These are phyloP conservation scores for Reticulomyxa filosa DNA, from an alignment of 78 protist genomes.

Conservation along the genomic window DNA sequence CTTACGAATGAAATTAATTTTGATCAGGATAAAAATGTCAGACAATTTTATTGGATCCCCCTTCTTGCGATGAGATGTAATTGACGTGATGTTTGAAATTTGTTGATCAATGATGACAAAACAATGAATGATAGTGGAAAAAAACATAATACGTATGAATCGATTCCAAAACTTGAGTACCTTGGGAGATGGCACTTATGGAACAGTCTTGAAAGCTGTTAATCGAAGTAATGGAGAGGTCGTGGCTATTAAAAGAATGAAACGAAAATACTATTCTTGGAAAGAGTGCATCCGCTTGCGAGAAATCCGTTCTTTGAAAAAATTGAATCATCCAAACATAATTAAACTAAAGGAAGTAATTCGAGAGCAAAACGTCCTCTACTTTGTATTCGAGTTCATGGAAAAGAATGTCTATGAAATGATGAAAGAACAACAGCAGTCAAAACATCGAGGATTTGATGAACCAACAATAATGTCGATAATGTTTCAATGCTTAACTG, in stretches of 20 bases:
- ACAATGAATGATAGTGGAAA: too few relatives aligned
- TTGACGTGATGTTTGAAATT: too few relatives aligned
- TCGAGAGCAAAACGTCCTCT: constrained; percentile 63
- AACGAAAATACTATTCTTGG: constrained; percentile 63
- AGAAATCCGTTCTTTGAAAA: constrained; percentile 58
- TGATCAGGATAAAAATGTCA: too few relatives aligned
- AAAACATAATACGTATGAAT: constrained; percentile 37
- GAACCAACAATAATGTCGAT: too few relatives aligned
- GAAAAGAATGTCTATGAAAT: constrained; percentile 46
- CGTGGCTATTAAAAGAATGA: constrained; percentile 90
- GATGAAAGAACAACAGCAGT: too few relatives aligned
- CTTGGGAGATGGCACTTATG: constrained; percentile 70
- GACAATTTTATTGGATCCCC: too few relatives aligned
- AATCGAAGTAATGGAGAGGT: constrained; percentile 34
- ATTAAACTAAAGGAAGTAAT: constrained; percentile 80
- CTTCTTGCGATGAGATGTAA: too few relatives aligned
- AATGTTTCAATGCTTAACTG: too few relatives aligned
- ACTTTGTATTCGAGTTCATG: constrained; percentile 77
- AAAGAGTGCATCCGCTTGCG: constrained; percentile 60
- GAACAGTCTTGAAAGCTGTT: constrained; percentile 38
- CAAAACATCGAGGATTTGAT: too few relatives aligned
- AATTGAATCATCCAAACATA: constrained; percentile 77
- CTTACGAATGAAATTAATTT: too few relatives aligned
- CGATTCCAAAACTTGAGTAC: constrained; percentile 27
- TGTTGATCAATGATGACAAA: too few relatives aligned